These are phyloP conservation scores for Sporisorium graminicola DNA, from an alignment of 1,284 basidiomycete genomes.

Conservation along the genomic window DNA sequence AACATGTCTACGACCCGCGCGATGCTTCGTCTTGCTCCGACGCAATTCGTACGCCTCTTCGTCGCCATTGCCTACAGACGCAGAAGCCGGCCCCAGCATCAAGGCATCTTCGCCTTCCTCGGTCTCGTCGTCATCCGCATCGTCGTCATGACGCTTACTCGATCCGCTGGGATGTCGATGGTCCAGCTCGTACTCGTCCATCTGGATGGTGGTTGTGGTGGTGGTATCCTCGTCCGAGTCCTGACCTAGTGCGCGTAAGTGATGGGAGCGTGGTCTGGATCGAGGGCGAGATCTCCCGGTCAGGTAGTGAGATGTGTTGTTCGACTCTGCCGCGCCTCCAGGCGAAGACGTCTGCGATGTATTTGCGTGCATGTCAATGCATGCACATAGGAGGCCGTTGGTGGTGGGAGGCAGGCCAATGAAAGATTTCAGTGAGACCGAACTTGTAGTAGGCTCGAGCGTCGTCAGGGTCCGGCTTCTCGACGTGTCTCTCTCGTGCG, in stretches of 20 bases:
- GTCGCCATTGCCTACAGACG: constrained; percentile 1
- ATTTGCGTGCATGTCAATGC: constrained; percentile 30
- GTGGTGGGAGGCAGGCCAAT: background rate
- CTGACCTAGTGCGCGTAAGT: constrained; percentile 26
- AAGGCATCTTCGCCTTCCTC: constrained; percentile 45
- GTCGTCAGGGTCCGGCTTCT: constrained; percentile 8
- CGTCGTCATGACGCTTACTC: constrained; percentile 17
- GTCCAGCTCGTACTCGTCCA: constrained; percentile 38
- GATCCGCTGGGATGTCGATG: background rate
- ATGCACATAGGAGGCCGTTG: constrained; percentile 7
- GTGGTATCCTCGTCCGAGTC: constrained; percentile 45
- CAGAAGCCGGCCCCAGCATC: constrained; percentile 51
- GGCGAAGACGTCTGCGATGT: constrained; percentile 38
- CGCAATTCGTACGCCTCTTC: constrained; percentile 38
- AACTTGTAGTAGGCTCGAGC: constrained; percentile 11
- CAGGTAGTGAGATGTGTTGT: constrained; percentile 11
- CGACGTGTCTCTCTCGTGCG: constrained; percentile 3
- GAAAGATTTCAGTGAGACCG: constrained; percentile 1
- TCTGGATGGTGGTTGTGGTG: constrained; percentile 31
- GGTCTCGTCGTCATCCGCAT: constrained; percentile 29
- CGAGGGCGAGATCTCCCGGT: constrained; percentile 26
- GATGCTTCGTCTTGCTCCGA: constrained; percentile 19
- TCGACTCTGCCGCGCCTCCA: constrained; percentile 37
- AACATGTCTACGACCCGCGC: constrained; percentile 25
- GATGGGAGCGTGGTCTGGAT: constrained; percentile 18